Conservation (phyloP, 2,329 filamentous ascomycete species). For the Penicillium verrucosum region DNA sequence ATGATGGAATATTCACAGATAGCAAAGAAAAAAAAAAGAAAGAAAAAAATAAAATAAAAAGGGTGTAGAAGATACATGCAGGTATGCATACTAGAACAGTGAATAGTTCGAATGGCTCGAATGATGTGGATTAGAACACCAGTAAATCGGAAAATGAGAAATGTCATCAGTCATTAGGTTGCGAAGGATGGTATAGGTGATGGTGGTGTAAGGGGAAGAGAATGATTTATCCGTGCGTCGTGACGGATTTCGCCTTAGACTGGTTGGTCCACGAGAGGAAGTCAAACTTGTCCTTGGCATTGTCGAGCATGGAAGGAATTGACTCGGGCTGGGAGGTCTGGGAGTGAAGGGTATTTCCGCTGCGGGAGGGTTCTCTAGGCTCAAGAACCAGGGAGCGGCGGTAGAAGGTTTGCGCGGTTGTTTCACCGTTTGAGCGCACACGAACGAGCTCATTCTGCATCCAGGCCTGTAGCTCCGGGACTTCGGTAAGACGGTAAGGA, state of each 20-base stretch:
- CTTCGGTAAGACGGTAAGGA: slow-evolving; percentile 76
- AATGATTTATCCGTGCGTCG: slow-evolving; percentile 31
- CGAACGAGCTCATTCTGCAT: slow-evolving; percentile 75
- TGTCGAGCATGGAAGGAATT: slow-evolving; percentile 36
- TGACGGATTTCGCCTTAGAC: slow-evolving; percentile 42
- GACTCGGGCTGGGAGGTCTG: slow-evolving; percentile 25
- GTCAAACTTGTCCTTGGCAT: slow-evolving; percentile 52
- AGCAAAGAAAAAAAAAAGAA: slow-evolving; percentile 1
- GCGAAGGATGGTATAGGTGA: slow-evolving; percentile 6
- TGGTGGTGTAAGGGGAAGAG: not conserved
- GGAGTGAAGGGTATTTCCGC: slow-evolving; percentile 20
- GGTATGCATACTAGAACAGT: slow-evolving; percentile 10
- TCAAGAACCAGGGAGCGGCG: slow-evolving; percentile 81
- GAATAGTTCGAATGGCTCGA: not conserved
- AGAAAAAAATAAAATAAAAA: not conserved
- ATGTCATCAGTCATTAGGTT: slow-evolving; percentile 23
- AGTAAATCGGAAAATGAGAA: slow-evolving; percentile 7
- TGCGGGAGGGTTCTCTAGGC: slow-evolving; percentile 49
- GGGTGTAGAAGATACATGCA: slow-evolving; percentile 11
- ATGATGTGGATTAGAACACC: slow-evolving; percentile 8
- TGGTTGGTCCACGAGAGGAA: slow-evolving; percentile 51
- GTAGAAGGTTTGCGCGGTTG: slow-evolving; percentile 67
- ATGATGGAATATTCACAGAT: slow-evolving; percentile 24
- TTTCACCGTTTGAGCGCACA: slow-evolving; percentile 64
- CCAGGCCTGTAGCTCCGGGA: slow-evolving; percentile 91